Evolutionary conservation across 495 filamentous ascomycete genomes (phyloP).

Genomic region (Amphirosellinia nigrospora): DNA sequence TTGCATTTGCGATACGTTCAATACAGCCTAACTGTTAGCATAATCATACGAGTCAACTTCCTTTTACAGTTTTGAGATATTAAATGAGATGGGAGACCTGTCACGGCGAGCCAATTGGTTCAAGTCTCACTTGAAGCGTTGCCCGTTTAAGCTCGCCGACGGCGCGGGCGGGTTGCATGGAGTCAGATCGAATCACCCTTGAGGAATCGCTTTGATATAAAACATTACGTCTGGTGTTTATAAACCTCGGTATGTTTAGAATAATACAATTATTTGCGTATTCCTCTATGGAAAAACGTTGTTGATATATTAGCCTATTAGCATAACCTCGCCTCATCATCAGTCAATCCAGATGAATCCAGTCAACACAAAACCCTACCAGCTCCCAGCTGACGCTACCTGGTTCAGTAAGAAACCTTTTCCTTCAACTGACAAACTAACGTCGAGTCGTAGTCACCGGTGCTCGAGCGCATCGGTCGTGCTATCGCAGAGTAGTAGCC

Average conservation of each 20-base stretch:
- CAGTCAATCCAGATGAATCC: conserved; percentile 31
- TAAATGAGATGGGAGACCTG: not conserved
- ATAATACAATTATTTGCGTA: too few relatives aligned
- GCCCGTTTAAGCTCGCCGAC: conserved; percentile 9
- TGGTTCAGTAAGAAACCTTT: conserved; percentile 50
- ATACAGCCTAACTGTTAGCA: not conserved
- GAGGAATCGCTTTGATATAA: too few relatives aligned
- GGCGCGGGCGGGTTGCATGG: too few relatives aligned
- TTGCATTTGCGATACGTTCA: not conserved
- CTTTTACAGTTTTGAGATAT: not conserved
- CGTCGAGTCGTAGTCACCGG: conserved; percentile 45
- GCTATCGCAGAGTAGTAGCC: conserved; percentile 44
- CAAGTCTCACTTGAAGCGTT: not conserved
- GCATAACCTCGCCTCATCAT: not conserved
- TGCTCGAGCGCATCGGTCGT: conserved; percentile 54
- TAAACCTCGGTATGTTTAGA: too few relatives aligned
- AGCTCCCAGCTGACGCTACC: conserved; percentile 48
- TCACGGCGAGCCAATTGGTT: not conserved
- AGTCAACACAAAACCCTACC: conserved; percentile 44
- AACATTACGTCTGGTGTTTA: too few relatives aligned
- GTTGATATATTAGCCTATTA: too few relatives aligned
- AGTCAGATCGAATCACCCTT: not conserved
- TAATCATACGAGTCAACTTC: not conserved
- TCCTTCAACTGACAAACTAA: not conserved
- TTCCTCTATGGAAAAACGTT: too few relatives aligned